phyloP scores from a whole-genome alignment of 306 rosid species.

The Gleditsia sinensis region DNA sequence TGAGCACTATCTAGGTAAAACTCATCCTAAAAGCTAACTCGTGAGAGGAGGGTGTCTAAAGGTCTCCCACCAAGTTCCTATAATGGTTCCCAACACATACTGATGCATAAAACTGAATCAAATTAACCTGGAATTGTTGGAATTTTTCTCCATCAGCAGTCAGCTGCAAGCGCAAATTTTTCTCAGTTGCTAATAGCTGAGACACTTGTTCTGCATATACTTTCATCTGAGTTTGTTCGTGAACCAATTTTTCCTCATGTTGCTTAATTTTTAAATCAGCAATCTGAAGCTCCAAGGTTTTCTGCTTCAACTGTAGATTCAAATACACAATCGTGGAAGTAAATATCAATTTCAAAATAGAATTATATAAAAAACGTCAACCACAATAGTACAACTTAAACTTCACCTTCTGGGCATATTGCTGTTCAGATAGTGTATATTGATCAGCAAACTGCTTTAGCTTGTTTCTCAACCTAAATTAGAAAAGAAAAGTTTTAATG shows the following conservation, averaged over 20 bases:
- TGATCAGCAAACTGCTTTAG: slow-evolving; percentile 82
- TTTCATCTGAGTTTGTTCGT: slow-evolving; percentile 89
- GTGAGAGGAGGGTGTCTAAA: too few relatives aligned
- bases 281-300: slow-evolving; percentile 87
- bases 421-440: slow-evolving; percentile 78
- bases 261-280: slow-evolving; percentile 85
- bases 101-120: slow-evolving; percentile 18
- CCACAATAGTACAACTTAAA: slow-evolving; percentile 21
- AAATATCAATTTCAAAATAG: slow-evolving; percentile 17
- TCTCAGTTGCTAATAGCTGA: slow-evolving; percentile 81
- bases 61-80: too few relatives aligned
- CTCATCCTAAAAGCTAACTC: too few relatives aligned
- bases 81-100: too few relatives aligned
- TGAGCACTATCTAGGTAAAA: too few relatives aligned
- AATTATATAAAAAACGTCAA: slow-evolving; percentile 16
- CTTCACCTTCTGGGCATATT: slow-evolving; percentile 72
- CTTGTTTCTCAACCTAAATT: slow-evolving; percentile 81
- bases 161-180: slow-evolving; percentile 75
- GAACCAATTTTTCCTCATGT: slow-evolving; percentile 78
- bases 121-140: slow-evolving; percentile 85
- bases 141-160: slow-evolving; percentile 95
- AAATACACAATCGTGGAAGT: slow-evolving; percentile 37
- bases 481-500: slow-evolving; percentile 19
- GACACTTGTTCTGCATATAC: slow-evolving; percentile 91
- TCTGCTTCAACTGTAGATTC: slow-evolving; percentile 82